Conservation (phyloP, 2,329 filamentous ascomycete genomes). For the Mycosphaerelloides madeirae region DNA sequence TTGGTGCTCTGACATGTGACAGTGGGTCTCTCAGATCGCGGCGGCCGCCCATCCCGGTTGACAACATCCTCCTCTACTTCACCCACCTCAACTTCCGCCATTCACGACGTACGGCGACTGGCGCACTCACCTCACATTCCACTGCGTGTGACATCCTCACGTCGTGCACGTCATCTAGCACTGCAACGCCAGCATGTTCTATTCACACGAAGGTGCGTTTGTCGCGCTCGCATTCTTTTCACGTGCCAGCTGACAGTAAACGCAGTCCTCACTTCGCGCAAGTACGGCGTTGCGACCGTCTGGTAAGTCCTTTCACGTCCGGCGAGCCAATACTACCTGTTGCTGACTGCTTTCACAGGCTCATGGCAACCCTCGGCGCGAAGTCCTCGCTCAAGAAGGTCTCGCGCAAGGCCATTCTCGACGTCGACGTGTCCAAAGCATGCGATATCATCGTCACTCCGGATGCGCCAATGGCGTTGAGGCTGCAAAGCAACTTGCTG, state of each 20-base stretch:
- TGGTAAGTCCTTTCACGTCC: slow-evolving; percentile 57
- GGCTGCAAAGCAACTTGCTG: slow-evolving; percentile 85
- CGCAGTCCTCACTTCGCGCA: slow-evolving; percentile 71
- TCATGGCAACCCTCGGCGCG: slow-evolving; percentile 80
- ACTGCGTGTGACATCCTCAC: not conserved
- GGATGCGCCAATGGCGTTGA: slow-evolving; percentile 80
- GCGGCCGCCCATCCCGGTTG: too few relatives aligned
- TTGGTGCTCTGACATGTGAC: too few relatives aligned
- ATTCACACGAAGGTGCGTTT: slow-evolving; percentile 81
- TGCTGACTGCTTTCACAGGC: slow-evolving; percentile 52
- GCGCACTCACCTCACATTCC: not conserved
- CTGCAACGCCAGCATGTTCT: slow-evolving; percentile 64
- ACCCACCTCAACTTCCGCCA: not conserved
- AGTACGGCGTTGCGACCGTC: slow-evolving; percentile 90
- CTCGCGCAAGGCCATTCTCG: slow-evolving; percentile 78
- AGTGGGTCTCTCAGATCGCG: too few relatives aligned
- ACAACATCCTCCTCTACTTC: not conserved
- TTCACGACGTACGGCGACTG: too few relatives aligned
- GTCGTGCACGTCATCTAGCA: not conserved
- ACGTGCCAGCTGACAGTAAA: slow-evolving; percentile 4
- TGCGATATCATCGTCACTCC: slow-evolving; percentile 81
- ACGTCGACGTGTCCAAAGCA: slow-evolving; percentile 80
- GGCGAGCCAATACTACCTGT: not conserved
- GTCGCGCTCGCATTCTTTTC: not conserved
- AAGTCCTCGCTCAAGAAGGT: slow-evolving; percentile 68